These are phyloP conservation scores for Tetragonia tetragonoides DNA, from an alignment of 148 eudicot genomes.

Conservation along the genomic window DNA sequence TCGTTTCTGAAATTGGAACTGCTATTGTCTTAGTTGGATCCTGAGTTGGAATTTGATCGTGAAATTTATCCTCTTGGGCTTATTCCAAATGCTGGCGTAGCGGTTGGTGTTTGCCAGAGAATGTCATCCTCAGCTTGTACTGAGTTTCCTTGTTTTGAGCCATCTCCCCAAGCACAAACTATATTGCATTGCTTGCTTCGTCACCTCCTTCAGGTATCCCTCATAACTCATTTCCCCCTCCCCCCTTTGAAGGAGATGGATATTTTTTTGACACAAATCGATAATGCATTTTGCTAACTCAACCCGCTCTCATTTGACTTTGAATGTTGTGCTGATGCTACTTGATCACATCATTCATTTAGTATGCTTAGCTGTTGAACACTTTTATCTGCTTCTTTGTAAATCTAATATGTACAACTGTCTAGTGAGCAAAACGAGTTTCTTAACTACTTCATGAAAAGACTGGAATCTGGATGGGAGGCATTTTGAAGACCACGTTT, in stretches of 20 bases:
- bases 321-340: neutral
- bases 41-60: conserved; percentile 96
- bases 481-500: neutral
- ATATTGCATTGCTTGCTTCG: conserved; percentile 93
- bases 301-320: neutral
- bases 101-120: conserved; percentile 94
- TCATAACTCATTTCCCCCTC: neutral
- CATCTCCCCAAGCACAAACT: conserved; percentile 97
- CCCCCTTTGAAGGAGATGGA: neutral
- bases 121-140: conserved; percentile 96
- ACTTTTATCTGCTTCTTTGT: neutral
- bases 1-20: conserved; percentile 14
- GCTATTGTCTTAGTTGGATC: conserved; percentile 69
- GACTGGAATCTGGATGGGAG: neutral
- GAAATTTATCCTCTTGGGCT: conserved; percentile 97
- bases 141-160: conserved; percentile 98
- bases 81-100: conserved; percentile 96
- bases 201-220: conserved; percentile 92
- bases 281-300: neutral
- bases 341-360: neutral
- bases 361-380: neutral
- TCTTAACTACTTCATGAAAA: neutral
- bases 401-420: neutral
- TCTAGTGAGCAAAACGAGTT: too few relatives aligned
- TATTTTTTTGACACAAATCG: neutral